Conservation (phyloP, 2,329 filamentous ascomycete genomes). For the Samsoniella hepiali region DNA sequence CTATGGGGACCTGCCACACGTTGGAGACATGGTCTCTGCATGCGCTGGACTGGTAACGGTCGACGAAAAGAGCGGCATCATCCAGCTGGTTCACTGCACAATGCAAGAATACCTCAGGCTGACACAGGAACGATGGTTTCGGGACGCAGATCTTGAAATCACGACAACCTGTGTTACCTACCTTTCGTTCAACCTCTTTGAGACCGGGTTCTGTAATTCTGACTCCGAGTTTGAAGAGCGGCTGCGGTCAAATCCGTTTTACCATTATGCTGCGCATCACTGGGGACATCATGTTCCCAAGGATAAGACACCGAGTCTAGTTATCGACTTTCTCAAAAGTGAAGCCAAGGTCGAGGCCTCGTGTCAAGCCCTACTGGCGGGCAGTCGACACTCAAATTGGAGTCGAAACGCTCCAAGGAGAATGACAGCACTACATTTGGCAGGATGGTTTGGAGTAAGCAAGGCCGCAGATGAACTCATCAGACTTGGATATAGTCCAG, state of each 20-base stretch:
- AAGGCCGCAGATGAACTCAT: too few relatives aligned
- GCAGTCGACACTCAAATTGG: too few relatives aligned
- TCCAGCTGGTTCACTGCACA: slow-evolving; percentile 34
- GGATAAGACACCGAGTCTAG: background rate
- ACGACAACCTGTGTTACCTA: slow-evolving; percentile 27
- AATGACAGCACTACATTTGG: too few relatives aligned
- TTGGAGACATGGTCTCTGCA: slow-evolving; percentile 32
- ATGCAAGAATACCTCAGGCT: slow-evolving; percentile 13
- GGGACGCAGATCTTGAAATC: background rate
- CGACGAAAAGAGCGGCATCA: slow-evolving; percentile 34
- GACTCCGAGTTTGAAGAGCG: too few relatives aligned
- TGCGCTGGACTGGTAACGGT: slow-evolving; percentile 38
- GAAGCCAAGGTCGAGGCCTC: too few relatives aligned
- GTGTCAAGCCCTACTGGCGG: too few relatives aligned
- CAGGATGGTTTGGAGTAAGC: too few relatives aligned
- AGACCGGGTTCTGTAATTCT: too few relatives aligned
- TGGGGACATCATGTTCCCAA: slow-evolving; percentile 34
- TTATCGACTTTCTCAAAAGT: slow-evolving; percentile 26
- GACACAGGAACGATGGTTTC: background rate
- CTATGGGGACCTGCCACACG: slow-evolving; percentile 31
- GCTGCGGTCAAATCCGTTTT: slow-evolving; percentile 20
- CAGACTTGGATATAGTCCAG: too few relatives aligned
- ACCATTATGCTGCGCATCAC: slow-evolving; percentile 32
- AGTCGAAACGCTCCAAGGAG: too few relatives aligned
- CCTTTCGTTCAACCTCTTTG: too few relatives aligned